Evolutionary conservation across 1,139 yeast species (phyloP).

Genomic region (Nadsonia commutata): DNA sequence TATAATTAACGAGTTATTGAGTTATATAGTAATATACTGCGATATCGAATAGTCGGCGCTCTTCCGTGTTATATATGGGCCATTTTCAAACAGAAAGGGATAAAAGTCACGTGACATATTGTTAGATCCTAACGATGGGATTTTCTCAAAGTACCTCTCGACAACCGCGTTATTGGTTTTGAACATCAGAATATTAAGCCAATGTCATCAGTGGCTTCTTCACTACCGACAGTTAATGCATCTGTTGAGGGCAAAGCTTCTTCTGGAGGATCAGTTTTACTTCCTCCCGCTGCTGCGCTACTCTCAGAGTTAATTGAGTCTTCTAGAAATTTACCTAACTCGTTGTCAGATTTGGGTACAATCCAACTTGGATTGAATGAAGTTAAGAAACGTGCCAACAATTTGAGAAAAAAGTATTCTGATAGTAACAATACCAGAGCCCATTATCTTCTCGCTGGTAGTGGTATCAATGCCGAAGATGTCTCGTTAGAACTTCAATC

Average conservation of each 20-base stretch:
- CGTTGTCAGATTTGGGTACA: constrained; percentile 50
- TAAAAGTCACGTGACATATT: too few relatives aligned
- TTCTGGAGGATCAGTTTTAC: constrained; percentile 25
- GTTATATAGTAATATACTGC: too few relatives aligned
- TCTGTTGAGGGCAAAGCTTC: not conserved
- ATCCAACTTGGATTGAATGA: constrained; percentile 66
- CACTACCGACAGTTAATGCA: not conserved
- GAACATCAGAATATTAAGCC: too few relatives aligned
- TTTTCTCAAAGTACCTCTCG: too few relatives aligned
- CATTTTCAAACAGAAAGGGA: too few relatives aligned
- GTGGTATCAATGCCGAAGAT: constrained; percentile 81
- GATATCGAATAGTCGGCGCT: too few relatives aligned
- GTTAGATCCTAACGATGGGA: too few relatives aligned
- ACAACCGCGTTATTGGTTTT: too few relatives aligned
- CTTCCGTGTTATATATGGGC: too few relatives aligned
- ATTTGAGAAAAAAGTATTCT: constrained; percentile 35
- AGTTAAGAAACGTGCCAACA: constrained; percentile 54
- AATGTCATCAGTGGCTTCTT: not conserved
- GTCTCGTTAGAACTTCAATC: constrained; percentile 45
- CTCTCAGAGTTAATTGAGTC: constrained; percentile 57
- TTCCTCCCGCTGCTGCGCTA: constrained; percentile 25
- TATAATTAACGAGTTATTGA: too few relatives aligned
- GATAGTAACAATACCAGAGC: constrained; percentile 61
- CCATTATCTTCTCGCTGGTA: constrained; percentile 77
- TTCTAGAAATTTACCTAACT: constrained; percentile 53